Evolutionary conservation across 345 rosid species (phyloP), one percentile per base, ranked within the genome.

Genomic region (Crucihimalaya himalaica): DNA sequence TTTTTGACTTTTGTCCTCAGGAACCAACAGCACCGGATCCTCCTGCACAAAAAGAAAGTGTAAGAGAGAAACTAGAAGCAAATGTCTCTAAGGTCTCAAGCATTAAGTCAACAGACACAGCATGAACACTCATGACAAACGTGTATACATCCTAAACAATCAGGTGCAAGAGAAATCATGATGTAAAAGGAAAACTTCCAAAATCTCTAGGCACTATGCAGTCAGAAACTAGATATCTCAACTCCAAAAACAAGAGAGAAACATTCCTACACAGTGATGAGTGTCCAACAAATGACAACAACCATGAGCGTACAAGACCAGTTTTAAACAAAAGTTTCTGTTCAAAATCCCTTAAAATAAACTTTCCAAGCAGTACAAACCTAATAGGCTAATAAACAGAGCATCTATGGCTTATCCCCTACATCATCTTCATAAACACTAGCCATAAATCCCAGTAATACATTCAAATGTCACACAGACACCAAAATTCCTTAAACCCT

Each of bases 1-100:
- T 72, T 92, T 96, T 66, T 96, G 97, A 15, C 71, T 70, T 67
- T 71, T 68, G 72, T 90, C 96, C 74, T 87, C 98, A 0, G 99
- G 99, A 74, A 85, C 87, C 72, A 96, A 75, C 76, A 96, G 93
- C 39, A 96, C 98, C 5, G 97, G 96, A 85, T 92, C 99, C 84
- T 92, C 99, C 98, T 96, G 77, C 69, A 70, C 45, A 66, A 80
- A n/a, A 55, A 37, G 27, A 8, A 4, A 63, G 10, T 25, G 19
- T 64, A 7, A 54, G 60, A 25, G 51, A 69, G 32, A n/a, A n/a
- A 35, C 57, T 27, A 53, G 10, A 76, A 65, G 27, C n/a, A 77
- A 64, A 71, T 48, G 21, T 20, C 39, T 56, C 53, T 4, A 70
- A 45, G 3, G 10, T 63, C 52, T 46, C 39, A 14, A 63, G 21